Conservation (phyloP, 1,284 basidiomycete genomes). For the Leucoagaricus sp. region DNA sequence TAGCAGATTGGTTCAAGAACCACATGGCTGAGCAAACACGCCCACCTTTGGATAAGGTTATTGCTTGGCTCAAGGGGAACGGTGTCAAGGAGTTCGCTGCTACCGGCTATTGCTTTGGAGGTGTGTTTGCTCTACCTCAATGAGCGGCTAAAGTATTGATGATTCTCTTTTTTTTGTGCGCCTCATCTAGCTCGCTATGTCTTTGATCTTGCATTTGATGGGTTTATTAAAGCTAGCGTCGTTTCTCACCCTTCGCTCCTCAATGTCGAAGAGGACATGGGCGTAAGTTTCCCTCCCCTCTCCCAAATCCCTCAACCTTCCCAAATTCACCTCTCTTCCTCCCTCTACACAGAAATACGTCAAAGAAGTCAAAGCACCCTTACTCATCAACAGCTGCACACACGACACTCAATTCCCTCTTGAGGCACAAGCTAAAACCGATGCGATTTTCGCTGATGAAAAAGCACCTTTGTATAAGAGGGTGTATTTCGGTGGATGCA, state of each 20-base stretch:
- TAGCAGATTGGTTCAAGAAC: conserved; percentile 47
- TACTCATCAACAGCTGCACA: conserved; percentile 66
- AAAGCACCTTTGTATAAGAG: conserved; percentile 58
- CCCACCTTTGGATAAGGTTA: conserved; percentile 57
- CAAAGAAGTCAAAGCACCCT: conserved; percentile 47
- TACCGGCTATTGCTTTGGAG: conserved; percentile 75
- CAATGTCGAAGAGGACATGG: conserved; percentile 59
- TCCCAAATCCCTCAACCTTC: not conserved
- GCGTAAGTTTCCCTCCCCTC: conserved; percentile 38
- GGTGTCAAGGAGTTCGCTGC: conserved; percentile 63
- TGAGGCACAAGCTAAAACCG: conserved; percentile 48
- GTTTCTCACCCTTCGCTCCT: conserved; percentile 73
- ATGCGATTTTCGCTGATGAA: conserved; percentile 55
- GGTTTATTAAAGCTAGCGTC: conserved; percentile 52
- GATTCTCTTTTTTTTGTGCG: not conserved
- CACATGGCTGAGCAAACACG: conserved; percentile 51
- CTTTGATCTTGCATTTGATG: conserved; percentile 71
- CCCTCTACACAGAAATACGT: conserved; percentile 46
- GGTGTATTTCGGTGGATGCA: conserved; percentile 54
- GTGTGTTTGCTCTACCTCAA: conserved; percentile 29
- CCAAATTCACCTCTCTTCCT: not conserved
- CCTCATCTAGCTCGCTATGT: conserved; percentile 47
- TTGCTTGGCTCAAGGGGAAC: conserved; percentile 53
- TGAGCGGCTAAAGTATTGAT: not conserved
- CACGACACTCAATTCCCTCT: conserved; percentile 51